Conservation (phyloP, 768 basidiomycete species). For the Pisolithus albus region DNA sequence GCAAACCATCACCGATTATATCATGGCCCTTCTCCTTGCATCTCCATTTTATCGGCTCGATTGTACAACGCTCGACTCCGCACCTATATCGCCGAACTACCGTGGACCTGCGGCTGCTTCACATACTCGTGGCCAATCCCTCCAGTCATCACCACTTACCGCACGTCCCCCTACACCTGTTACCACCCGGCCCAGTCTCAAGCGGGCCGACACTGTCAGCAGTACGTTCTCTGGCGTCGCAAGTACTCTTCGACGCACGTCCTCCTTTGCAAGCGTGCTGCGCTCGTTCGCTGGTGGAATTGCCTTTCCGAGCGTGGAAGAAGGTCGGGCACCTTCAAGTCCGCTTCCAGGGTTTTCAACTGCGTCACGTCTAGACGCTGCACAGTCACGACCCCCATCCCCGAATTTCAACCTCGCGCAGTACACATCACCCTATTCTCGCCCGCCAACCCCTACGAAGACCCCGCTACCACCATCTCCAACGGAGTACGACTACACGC, state of each 20-base stretch:
- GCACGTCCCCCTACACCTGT: constrained; percentile 42
- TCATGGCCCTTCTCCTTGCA: constrained; percentile 83
- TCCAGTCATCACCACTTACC: constrained; percentile 43
- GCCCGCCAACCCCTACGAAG: constrained; percentile 37
- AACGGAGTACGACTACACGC: constrained; percentile 45
- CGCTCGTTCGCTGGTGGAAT: constrained; percentile 65
- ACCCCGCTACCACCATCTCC: constrained; percentile 27
- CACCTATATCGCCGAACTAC: constrained; percentile 37
- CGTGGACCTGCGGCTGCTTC: constrained; percentile 25
- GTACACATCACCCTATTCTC: constrained; percentile 72
- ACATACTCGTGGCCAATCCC: constrained; percentile 41
- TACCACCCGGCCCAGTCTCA: constrained; percentile 40
- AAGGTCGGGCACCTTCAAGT: constrained; percentile 36
- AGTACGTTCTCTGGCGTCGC: constrained; percentile 55
- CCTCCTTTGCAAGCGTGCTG: constrained; percentile 73
- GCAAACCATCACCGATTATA: constrained; percentile 86
- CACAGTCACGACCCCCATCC: constrained; percentile 64
- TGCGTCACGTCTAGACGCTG: constrained; percentile 21
- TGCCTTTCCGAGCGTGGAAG: constrained; percentile 61
- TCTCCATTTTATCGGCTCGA: constrained; percentile 79
- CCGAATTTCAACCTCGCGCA: constrained; percentile 73
- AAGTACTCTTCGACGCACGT: constrained; percentile 68
- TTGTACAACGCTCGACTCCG: constrained; percentile 51
- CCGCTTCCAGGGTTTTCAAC: constrained; percentile 14
- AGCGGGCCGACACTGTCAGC: constrained; percentile 57